Evolutionary conservation across 2,329 filamentous ascomycete species (phyloP), one percentile per base, ranked within the genome.

Genomic region (Fusarium phyllophilum): DNA sequence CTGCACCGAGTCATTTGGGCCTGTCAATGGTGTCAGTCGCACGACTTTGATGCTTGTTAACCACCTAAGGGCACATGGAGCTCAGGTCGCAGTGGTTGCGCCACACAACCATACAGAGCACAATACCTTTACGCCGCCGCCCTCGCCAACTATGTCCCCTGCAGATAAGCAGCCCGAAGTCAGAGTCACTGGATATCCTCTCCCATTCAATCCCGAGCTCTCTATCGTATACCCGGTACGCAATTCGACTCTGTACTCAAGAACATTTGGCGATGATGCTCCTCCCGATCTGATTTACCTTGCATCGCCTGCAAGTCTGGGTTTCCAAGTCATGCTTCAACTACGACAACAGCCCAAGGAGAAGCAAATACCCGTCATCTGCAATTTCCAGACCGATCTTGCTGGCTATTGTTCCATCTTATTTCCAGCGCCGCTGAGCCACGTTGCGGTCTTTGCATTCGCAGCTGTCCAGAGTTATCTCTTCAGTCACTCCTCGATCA

Each of bases 321-420:
- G 92, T 8, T 93, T 93, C 75, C 91, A 93, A 72, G 88, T 93
- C 62, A 86, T 93, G 81, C 84, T 93, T n/a, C 91, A 93, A 78
- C 82, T 92, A 57, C 86, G 89, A 49, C 90, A 92, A 73, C 85
- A 92, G 61, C 83, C 85, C 20, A 80, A 79, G 29, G 83, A 87
- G 38, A 84, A 84, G 14, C 89, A 90, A 46, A 86, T 90, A 3
- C 88, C 88, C 6, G 84, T 92, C 4, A 84, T 93, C 48, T 88
- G 91, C 79, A 94, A 93, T 79, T 93, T 93, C 73, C 91, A 93
- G 80, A 94, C 91, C 2, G 91, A 93, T 78, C 83, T 94, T 15
- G 89, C 90, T 0, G 90, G 90, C 4, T 94, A 93, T 79, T 91
- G 90, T 76, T 86, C 88, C 55, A 92, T 93, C 57, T 83, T 94